Evolutionary conservation across 164 flowering plant genomes (phyloP), one percentile per base, ranked within the genome.

Genomic region (Houttuynia cordata): DNA sequence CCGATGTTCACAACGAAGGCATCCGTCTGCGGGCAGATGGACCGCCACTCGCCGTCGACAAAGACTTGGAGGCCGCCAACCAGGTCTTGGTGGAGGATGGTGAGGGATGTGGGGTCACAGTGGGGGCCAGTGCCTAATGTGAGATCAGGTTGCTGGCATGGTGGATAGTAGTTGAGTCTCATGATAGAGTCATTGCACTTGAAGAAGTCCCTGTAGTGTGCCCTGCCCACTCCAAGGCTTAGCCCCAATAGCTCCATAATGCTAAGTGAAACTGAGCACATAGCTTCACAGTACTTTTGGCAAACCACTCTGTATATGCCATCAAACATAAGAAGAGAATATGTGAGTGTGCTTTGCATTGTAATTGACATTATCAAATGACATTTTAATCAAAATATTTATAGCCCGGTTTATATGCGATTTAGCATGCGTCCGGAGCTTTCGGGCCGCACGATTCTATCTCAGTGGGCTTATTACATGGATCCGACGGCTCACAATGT

Each of bases 121-220:
- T 84, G 96, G 56, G 96, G 96, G 4, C 96, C 94, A 0, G 96
- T 89, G 40, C 96, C 96, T 39, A 86, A 68, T 4, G 94, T 81
- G 25, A 73, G 78, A 15, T 83, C 83, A 0, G 96, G 96, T 58
- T 78, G 76, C 53, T 83, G 88, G 71, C 96, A 86, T 17, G 76
- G 80, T 1, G 94, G 96, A 58, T 89, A 89, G 72, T 82, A 88
- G 61, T 88, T 88, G 15, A 88, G 74, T 68, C 96, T 78, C 92
- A 88, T 82, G 60, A 89, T 83, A 2, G 94, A 86, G 50, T 87
- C 85, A 23, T 83, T 86, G 7, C 76, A 84, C 61, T 78, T 73
- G 49, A 79, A 89, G 56, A 82, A 83, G 0, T 83, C 80, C 59
- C 73, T 78, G 71, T 75, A 89, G 62, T 77, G 70, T 10, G 25